A percentile compares a stretch with the other conserved stretches of the same genome.
phyloP scores from a whole-genome alignment of 2,329 filamentous ascomycete genomes.

The Cordyceps farinosa region DNA sequence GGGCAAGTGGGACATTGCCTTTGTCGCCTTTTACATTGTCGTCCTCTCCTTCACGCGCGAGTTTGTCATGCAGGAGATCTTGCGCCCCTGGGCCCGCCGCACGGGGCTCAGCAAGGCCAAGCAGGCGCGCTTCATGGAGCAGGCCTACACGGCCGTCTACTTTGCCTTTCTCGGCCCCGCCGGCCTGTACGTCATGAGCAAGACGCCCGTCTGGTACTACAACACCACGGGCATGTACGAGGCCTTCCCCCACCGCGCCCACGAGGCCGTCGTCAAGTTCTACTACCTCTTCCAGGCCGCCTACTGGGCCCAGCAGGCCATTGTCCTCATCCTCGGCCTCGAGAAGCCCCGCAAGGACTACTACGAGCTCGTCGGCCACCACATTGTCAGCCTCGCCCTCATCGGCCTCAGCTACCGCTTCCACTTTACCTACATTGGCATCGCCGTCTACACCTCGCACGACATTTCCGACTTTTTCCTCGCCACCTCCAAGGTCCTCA shows the following conservation, averaged over 20 bases:
- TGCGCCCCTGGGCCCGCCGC: slow-evolving; percentile 69
- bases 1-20: slow-evolving; percentile 79
- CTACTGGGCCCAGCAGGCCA: slow-evolving; percentile 93
- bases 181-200: slow-evolving; percentile 86
- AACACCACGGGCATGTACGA: slow-evolving; percentile 90
- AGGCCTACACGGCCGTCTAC: slow-evolving; percentile 91
- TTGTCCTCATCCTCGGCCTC: slow-evolving; percentile 79
- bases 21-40: slow-evolving; percentile 84
- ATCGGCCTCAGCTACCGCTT: slow-evolving; percentile 89
- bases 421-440: slow-evolving; percentile 93
- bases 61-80: slow-evolving; percentile 88
- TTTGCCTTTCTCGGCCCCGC: slow-evolving; percentile 78
- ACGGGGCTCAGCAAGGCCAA: slow-evolving; percentile 73
- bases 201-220: slow-evolving; percentile 94
- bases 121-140: slow-evolving; percentile 91
- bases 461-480: slow-evolving; percentile 96
- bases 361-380: slow-evolving; percentile 86
- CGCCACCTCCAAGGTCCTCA: slow-evolving; percentile 85
- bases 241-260: slow-evolving; percentile 76
- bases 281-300: slow-evolving; percentile 94
- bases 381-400: slow-evolving; percentile 81
- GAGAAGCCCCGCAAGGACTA: slow-evolving; percentile 96
- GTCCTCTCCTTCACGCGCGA: slow-evolving; percentile 91
- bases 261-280: slow-evolving; percentile 81
- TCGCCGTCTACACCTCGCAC: slow-evolving; percentile 91